Evolutionary conservation across 2,329 filamentous ascomycete genomes (phyloP).

Genomic region (Colletotrichum limetticola): DNA sequence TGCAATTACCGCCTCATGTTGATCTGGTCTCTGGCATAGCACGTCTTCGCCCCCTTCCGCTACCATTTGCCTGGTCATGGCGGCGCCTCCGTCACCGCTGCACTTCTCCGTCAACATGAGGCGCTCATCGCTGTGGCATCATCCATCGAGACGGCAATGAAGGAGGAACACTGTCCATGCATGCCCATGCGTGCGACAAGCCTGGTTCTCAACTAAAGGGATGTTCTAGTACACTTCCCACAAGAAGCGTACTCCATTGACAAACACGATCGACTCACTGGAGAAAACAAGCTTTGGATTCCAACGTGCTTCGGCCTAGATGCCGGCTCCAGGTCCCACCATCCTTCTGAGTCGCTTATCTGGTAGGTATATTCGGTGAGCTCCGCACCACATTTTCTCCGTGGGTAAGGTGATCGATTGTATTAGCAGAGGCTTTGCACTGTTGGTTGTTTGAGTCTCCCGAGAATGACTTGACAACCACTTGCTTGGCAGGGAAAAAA

Average conservation of each 20-base stretch:
- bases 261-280: not conserved
- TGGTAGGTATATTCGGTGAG: not conserved
- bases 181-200: not conserved
- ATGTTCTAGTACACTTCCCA: not conserved
- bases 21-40: not conserved
- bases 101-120: no score
- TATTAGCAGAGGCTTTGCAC: no score
- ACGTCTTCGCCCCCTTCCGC: not conserved
- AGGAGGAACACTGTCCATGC: not conserved
- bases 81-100: not conserved
- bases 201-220: not conserved
- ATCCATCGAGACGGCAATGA: not conserved
- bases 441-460: not conserved
- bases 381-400: not conserved
- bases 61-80: not conserved
- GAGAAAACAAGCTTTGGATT: not conserved
- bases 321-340: not conserved
- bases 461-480: not conserved
- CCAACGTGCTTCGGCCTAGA: conserved; percentile 1
- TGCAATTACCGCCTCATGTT: not conserved
- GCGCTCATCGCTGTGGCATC: not conserved
- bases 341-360: not conserved
- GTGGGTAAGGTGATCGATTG: not conserved
- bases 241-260: not conserved
- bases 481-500: not conserved